Evolutionary conservation across 148 eudicot species (phyloP).

Genomic region (Rhododendron ovatum): DNA sequence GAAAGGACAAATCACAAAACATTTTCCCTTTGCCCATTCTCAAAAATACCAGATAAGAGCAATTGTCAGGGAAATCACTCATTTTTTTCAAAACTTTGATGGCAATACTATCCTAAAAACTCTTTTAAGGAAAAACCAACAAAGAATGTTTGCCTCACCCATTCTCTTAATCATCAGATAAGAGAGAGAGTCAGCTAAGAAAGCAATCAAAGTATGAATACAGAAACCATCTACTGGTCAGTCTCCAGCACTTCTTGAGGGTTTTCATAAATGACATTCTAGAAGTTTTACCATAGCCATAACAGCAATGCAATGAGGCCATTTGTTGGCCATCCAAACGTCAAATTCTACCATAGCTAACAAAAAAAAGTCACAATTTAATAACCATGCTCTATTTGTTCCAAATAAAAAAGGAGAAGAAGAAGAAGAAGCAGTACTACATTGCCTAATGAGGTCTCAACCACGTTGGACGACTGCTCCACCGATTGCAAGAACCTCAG

Average conservation of each 20-base stretch:
- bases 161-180: not conserved
- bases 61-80: not conserved
- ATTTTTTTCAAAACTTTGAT: not conserved
- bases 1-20: not conserved
- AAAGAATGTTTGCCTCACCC: not conserved
- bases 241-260: not conserved
- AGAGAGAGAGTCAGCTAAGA: not conserved
- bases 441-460: slow-evolving; percentile 80
- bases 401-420: not conserved
- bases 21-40: not conserved
- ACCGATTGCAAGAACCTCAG: slow-evolving; percentile 85
- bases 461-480: slow-evolving; percentile 70
- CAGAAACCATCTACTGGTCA: not conserved
- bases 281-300: not conserved
- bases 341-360: not conserved
- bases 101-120: not conserved
- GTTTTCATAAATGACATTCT: not conserved
- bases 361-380: not conserved
- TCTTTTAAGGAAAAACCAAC: not conserved
- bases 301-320: not conserved
- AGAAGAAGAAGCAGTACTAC: slow-evolving; percentile 37
- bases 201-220: not conserved
- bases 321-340: not conserved
- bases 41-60: not conserved
- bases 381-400: not conserved